Base-by-base conservation (phyloP, 768 basidiomycete species). In the Phallus indusiatus region DNA sequence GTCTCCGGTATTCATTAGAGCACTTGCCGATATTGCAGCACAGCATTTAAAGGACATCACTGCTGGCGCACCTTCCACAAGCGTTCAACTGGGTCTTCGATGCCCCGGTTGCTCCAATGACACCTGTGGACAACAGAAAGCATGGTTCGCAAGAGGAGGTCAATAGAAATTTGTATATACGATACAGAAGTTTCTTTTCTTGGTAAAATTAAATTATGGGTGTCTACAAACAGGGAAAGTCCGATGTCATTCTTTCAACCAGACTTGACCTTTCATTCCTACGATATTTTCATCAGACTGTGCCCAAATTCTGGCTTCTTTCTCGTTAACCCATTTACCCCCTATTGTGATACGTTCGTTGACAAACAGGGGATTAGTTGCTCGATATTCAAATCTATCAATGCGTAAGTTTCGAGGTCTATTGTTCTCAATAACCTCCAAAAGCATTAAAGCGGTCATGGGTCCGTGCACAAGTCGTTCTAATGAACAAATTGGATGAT, bases 71-170 rank as follows among this genome's bases (percentile, higher is more conserved):
- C 64, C 63, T 47, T 83, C 84, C 12, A 81, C 83, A 46, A 90
- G 88, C 64, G 74, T 82, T 33, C 95, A 97, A 74, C 73, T 97
- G 72, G 77, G 77, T 17, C 78, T 99, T 57, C 81, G 95, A 62
- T 99, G 96, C 75, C 96, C 94, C 3, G 92, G 92, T 0, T 99
- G 96, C 75, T 89, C 80, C 54, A 95, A 94, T 67, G 82, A 81
- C 57, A 88, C 88, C 24, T 99, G 96, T 70, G 84, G 79, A 18
- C 77, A 86, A 61, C 87, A 90, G 65, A 98, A 97, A 75, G 80
- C 78, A 60, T 98, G 91, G 88, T 90, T 99, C 71, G 81, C 83
- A 52, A 81, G 80, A 60, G 88, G 88, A 9, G 93, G 92, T 12
- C 56, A 9, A 35, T 58, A 58, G 49, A 14, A 37, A 37, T 8